phyloP scores from a whole-genome alignment of 371 early-diverging fungal genomes.

The Rhizopus sp. region DNA sequence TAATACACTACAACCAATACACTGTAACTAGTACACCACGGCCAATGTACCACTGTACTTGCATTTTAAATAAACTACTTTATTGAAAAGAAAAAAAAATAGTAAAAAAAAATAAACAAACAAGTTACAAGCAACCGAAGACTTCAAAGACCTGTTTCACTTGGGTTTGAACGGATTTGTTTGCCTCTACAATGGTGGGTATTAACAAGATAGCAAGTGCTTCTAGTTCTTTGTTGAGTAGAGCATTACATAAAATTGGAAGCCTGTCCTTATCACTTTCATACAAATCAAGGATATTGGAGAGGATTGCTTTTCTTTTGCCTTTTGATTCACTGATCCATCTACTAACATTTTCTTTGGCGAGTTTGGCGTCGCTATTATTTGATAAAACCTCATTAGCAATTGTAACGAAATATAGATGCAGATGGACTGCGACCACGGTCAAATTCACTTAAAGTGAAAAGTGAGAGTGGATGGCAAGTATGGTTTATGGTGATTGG shows the following conservation, averaged over 20 bases:
- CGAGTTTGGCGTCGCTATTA: constrained; percentile 11
- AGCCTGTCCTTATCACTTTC: constrained; percentile 6
- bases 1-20: constrained; percentile 12
- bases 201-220: constrained; percentile 9
- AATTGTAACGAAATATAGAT: constrained; percentile 12
- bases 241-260: constrained; percentile 3
- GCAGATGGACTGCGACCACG: constrained; percentile 17
- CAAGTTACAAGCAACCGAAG: constrained; percentile 11
- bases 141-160: constrained; percentile 13
- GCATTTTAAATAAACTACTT: constrained; percentile 14
- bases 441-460: constrained; percentile 16
- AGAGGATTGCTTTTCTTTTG: constrained; percentile 9
- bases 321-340: constrained; percentile 5
- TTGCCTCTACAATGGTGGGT: constrained; percentile 8
- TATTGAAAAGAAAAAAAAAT: constrained; percentile 10
- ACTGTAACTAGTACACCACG: constrained; percentile 9
- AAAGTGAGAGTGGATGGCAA: constrained; percentile 11
- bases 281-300: constrained; percentile 3
- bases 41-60: constrained; percentile 12
- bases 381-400: constrained; percentile 13
- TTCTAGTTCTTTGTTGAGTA: constrained; percentile 8
- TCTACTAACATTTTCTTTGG: constrained; percentile 7
- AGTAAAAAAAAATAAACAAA: constrained; percentile 1
- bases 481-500: constrained; percentile 14
- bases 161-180: constrained; percentile 13